Evolutionary conservation across 108 stramenopile genomes (phyloP), one percentile per base, ranked within the genome.

Genomic region (Skeletonema menzelii): DNA sequence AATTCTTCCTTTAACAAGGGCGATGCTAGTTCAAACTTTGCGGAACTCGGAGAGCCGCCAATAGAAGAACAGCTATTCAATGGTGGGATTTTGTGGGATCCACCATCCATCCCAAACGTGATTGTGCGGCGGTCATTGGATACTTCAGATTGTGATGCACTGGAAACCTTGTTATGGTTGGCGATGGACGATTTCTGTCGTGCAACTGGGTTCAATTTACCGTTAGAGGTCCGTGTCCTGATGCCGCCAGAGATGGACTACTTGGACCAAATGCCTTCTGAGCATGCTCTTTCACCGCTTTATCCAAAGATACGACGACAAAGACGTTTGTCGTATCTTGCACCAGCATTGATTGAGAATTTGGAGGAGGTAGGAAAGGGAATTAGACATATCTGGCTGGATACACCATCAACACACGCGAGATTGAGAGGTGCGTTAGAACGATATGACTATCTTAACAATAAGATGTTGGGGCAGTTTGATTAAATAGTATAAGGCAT

Each of bases 261-360:
- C 30, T 42, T 84, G 14, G 65, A 81, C 34, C 56, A 70, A 67
- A 65, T 13, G 26, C 56, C 35, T 27, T 63, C 53, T 32, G 30
- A 20, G 35, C 63, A 26, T 14, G 22, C 37, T 6, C 47, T 84
- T 8, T 84, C 84, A 13, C 56, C 49, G 5, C 42, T 80, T 26
- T 93, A 89, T 78, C 89, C 92, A 11, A 69, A 80, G 20, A 56
- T 72, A 66, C 85, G 92, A 42, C 69, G 92, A 38, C 89, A 87
- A 65, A 49, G 67, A 24, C 83, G 89, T 5, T 56, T 90, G 49
- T 87, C 86, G 65, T 93, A 85, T 62, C 70, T 85, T 22, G 86
- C 85, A 13, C 79, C 88, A 10, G 61, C 72, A 26, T 67, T 90
- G 27, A 73, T 90, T 40, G 80, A 81, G 27, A 72, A 77, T 20